These are phyloP conservation scores for Exophiala oligosperma DNA, from an alignment of 2,329 filamentous ascomycete species.

Conservation along the genomic window DNA sequence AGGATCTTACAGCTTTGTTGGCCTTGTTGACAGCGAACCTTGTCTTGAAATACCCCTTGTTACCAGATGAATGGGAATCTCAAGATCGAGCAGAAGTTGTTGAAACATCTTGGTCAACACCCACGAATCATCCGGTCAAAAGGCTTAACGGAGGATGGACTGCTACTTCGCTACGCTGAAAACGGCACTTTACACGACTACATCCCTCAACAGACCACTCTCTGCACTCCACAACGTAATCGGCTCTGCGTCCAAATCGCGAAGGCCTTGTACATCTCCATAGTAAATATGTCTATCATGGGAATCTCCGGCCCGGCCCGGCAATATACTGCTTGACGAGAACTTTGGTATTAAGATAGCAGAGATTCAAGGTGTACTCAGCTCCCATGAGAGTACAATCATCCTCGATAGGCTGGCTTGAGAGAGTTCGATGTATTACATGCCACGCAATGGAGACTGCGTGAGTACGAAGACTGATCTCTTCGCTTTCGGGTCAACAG, in stretches of 20 bases:
- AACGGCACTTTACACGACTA: slow-evolving; percentile 8
- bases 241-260: slow-evolving; percentile 6
- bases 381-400: not conserved
- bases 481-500: slow-evolving; percentile 9
- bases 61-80: slow-evolving; percentile 4
- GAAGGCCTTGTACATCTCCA: slow-evolving; percentile 11
- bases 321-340: slow-evolving; percentile 10
- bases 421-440: slow-evolving; percentile 9
- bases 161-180: slow-evolving; percentile 6
- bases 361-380: slow-evolving; percentile 8
- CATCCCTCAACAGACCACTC: not conserved
- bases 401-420: slow-evolving; percentile 2
- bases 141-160: slow-evolving; percentile 3
- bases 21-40: slow-evolving; percentile 9
- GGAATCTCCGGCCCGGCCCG: not conserved
- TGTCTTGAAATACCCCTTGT: slow-evolving; percentile 9
- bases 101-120: slow-evolving; percentile 4
- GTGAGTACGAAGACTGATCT: slow-evolving; percentile 6
- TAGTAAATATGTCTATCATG: slow-evolving; percentile 5
- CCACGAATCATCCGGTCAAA: not conserved
- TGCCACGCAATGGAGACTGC: slow-evolving; percentile 4
- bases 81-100: slow-evolving; percentile 10
- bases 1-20: slow-evolving; percentile 7
- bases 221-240: not conserved
- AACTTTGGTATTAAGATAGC: slow-evolving; percentile 3